phyloP scores from a whole-genome alignment of 345 rosid species.

The Lumnitzera racemosa region DNA sequence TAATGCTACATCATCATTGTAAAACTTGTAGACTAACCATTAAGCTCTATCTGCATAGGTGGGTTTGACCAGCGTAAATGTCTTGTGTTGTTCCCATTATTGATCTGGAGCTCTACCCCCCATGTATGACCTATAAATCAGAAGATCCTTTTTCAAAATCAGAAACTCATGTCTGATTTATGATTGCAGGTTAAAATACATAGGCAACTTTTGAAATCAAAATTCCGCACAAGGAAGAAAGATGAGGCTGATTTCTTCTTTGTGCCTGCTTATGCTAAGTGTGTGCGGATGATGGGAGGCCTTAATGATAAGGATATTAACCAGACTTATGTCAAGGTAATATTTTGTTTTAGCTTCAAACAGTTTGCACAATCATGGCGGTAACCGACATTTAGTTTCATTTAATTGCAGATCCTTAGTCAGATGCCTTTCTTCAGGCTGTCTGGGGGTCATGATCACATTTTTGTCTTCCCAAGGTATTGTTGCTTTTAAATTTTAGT shows the following conservation, averaged over 20 bases:
- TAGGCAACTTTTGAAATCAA: conserved; percentile 53
- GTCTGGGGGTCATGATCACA: conserved; percentile 93
- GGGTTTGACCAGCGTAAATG: no score
- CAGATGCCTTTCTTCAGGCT: conserved; percentile 92
- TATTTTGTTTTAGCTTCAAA: background rate
- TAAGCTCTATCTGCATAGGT: no score
- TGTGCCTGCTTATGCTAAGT: conserved; percentile 85
- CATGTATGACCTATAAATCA: background rate
- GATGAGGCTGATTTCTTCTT: conserved; percentile 92
- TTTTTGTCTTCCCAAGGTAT: conserved; percentile 93
- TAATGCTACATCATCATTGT: no score
- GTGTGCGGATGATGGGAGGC: conserved; percentile 89
- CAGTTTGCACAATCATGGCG: background rate
- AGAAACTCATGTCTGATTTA: background rate
- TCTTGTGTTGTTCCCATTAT: no score
- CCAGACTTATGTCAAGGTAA: conserved; percentile 75
- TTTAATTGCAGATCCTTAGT: conserved; percentile 53
- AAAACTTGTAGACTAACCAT: no score
- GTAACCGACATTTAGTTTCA: no score
- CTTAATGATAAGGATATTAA: conserved; percentile 91
- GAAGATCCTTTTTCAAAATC: background rate
- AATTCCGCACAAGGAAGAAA: conserved; percentile 56
- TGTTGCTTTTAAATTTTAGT: background rate
- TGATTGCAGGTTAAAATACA: conserved; percentile 75
- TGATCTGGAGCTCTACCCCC: no score